Evolutionary conservation across 1,139 yeast species (phyloP).

Genomic region (Zygoascus meyerae): DNA sequence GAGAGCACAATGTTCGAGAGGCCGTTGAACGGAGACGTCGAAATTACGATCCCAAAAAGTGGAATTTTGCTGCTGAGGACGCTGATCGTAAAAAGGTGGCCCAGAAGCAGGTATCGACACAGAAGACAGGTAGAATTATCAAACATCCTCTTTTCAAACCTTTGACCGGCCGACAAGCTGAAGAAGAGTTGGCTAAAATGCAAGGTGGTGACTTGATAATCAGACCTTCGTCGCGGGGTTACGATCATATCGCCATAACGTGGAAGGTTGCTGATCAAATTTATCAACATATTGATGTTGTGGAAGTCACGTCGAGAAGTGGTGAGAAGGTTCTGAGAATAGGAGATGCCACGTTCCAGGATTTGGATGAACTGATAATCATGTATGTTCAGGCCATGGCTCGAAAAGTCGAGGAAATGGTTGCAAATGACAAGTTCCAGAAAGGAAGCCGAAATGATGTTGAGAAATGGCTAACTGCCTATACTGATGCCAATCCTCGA

Average conservation of each 20-base stretch:
- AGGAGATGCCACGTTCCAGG: conserved; percentile 65
- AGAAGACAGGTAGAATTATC: conserved; percentile 64
- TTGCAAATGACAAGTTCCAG: conserved; percentile 81
- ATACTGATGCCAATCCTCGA: conserved; percentile 85
- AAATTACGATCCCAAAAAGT: conserved; percentile 50
- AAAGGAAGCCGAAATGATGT: conserved; percentile 77
- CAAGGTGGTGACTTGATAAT: conserved; percentile 90
- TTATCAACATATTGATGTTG: conserved; percentile 85
- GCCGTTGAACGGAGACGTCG: conserved; percentile 40
- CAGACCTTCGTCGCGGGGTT: conserved; percentile 89
- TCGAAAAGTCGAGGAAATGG: conserved; percentile 77
- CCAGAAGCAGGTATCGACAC: conserved; percentile 43
- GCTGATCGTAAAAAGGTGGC: conserved; percentile 52
- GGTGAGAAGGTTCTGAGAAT: conserved; percentile 61
- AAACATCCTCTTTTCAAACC: conserved; percentile 90
- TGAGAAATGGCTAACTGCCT: conserved; percentile 80
- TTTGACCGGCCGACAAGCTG: conserved; percentile 83
- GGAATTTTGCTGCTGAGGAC: conserved; percentile 79
- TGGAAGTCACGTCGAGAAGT: conserved; percentile 49
- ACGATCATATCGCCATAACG: conserved; percentile 82
- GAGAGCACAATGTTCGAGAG: conserved; percentile 57
- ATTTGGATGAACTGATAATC: conserved; percentile 88
- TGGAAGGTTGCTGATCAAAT: conserved; percentile 93
- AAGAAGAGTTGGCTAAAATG: conserved; percentile 82
- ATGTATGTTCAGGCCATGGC: conserved; percentile 85